Evolutionary conservation across 2,329 filamentous ascomycete species (phyloP).

Genomic region (Stromatinia cepivora): DNA sequence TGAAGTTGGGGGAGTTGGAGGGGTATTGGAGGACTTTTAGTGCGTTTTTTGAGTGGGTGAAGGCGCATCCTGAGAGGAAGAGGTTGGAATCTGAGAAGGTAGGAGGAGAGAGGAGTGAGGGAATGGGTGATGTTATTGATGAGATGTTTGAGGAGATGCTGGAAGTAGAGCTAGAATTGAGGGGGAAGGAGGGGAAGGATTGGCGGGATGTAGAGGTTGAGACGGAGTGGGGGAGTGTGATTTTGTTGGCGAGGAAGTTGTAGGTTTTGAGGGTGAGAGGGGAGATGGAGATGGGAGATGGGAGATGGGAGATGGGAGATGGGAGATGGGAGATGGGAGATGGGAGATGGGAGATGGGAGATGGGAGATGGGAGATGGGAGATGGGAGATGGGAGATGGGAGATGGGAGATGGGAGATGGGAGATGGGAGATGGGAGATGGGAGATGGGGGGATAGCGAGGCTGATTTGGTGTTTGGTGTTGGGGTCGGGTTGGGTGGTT

Average conservation of each 20-base stretch:
- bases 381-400: no score
- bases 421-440: no score
- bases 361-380: no score
- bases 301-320: not conserved
- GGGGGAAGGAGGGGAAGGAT: constrained; percentile 44
- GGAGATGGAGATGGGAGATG: not conserved
- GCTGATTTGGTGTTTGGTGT: not conserved
- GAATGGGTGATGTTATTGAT: constrained; percentile 62
- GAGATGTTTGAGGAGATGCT: constrained; percentile 60
- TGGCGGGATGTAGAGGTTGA: constrained; percentile 58
- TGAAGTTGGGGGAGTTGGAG: constrained; percentile 59
- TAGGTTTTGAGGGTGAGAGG: constrained; percentile 21
- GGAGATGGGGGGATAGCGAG: no score
- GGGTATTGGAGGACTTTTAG: constrained; percentile 64
- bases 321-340: not conserved
- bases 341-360: no score
- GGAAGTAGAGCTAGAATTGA: constrained; percentile 54
- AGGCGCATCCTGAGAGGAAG: constrained; percentile 52
- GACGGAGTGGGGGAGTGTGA: constrained; percentile 61
- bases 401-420: no score
- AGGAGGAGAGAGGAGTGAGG: constrained; percentile 45
- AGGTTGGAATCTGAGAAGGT: constrained; percentile 54
- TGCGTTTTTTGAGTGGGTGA: constrained; percentile 58
- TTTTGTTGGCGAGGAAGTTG: constrained; percentile 56
- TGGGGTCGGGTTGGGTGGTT: no score